Base-by-base conservation (phyloP, 345 rosid genomes). In the Chamaenerion angustifolium region DNA sequence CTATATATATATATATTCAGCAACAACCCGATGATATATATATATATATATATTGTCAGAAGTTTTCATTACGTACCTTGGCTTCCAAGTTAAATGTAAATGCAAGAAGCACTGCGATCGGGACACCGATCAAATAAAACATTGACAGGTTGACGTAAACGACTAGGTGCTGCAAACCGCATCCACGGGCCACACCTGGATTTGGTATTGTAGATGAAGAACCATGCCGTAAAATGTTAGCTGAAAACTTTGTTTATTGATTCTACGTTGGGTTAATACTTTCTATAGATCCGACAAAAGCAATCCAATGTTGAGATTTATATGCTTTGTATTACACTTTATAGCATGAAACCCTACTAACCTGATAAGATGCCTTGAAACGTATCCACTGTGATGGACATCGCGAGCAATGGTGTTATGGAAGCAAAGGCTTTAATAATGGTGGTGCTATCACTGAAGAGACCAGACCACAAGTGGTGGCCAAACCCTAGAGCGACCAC, bases 101-200 rank as follows among this genome's bases (percentile, higher is more conserved):
- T 31, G 75, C 84, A 16, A 77, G 75, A 11, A 83, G 27, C 6
- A 27, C 49, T 0, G 81, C 74, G 13, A 77, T 50, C 0, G 81
- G 85, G 68, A 77, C 54, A 43, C 82, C 88, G 35, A 79, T 59
- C 0, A 62, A 16, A 58, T 69, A 82, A 16, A 74, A 77, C n/a
- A 83, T 68, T 14, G 58, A 74, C 17, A 85, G 57, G 54, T 85
- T 83, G n/a, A 57, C 75, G 49, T 56, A 54, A 1, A 73, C 71
- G 8, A 64, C 97, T 51, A 79, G 41, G 1, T 61, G 77, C 53
- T 89, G 88, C 90, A 90, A 83, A 12, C 88, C 95, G 7, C 90
- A 74, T 40, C 90, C 95, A 67, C 89, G 77, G 0, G 78, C 78
- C 40, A 81, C 85, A 57, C 88, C 95, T n/a, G n/a, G n/a, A n/a